Percentiles rank a stretch among this genome's conserved stretches.
These are phyloP conservation scores for Cystofilobasidium bisporidii DNA, from an alignment of 768 basidiomycete genomes.

Conservation along the genomic window DNA sequence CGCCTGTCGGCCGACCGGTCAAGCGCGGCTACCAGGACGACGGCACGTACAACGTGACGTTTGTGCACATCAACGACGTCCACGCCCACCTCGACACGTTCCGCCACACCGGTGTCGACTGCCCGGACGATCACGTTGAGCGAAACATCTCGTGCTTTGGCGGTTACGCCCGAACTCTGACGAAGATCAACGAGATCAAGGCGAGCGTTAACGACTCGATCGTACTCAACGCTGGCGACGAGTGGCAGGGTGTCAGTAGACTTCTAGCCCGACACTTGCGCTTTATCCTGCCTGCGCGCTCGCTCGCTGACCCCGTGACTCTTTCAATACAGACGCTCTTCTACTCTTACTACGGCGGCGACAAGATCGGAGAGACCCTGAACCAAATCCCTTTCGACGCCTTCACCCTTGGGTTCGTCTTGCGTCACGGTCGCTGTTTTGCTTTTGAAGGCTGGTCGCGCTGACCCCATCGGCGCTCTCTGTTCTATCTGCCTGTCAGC, in stretches of 20 bases:
- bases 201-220: slow-evolving; percentile 41
- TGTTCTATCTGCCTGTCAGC: slow-evolving; percentile 1
- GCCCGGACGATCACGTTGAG: slow-evolving; percentile 32
- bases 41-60: slow-evolving; percentile 31
- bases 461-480: too few species aligned
- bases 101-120: slow-evolving; percentile 25
- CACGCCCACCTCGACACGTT: slow-evolving; percentile 23
- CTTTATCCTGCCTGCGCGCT: background rate
- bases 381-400: slow-evolving; percentile 46
- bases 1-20: slow-evolving; percentile 1
- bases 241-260: slow-evolving; percentile 41
- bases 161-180: slow-evolving; percentile 21
- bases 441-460: too few species aligned
- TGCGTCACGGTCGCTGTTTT: too few species aligned
- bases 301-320: background rate
- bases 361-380: slow-evolving; percentile 43
- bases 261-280: background rate
- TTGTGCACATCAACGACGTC: slow-evolving; percentile 43
- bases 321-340: slow-evolving; percentile 43
- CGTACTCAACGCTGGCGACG: slow-evolving; percentile 47
- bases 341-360: slow-evolving; percentile 45
- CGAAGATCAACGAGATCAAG: slow-evolving; percentile 44
- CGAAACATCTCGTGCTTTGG: slow-evolving; percentile 37
- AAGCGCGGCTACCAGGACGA: background rate
- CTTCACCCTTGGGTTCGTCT: slow-evolving; percentile 41